Evolutionary conservation across 176 grass and related monocot species (phyloP).

Genomic region (Eragrostis curvula): DNA sequence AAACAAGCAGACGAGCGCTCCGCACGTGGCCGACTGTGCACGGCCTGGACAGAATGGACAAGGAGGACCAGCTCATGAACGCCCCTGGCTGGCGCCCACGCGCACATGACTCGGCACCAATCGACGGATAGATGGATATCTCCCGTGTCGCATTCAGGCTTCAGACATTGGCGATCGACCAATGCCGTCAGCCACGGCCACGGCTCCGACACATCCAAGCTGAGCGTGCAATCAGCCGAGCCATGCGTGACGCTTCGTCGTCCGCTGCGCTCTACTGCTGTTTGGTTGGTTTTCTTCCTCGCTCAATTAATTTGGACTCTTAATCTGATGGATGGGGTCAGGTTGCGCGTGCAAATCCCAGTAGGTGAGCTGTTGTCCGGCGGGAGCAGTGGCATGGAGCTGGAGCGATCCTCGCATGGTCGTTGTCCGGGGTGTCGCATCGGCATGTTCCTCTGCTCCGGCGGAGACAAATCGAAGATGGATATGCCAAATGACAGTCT

Average conservation of each 20-base stretch:
- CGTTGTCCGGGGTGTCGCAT: conserved; percentile 13
- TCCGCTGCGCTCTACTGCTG: background rate
- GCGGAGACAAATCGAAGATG: conserved; percentile 32
- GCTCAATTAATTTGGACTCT: background rate
- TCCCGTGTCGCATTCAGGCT: background rate
- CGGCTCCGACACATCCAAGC: background rate
- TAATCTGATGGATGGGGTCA: background rate
- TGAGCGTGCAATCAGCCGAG: background rate
- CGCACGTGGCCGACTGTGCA: conserved; percentile 33
- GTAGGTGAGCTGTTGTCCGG: conserved; percentile 53
- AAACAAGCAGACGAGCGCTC: conserved; percentile 21
- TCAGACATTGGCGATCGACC: background rate
- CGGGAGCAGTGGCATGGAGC: conserved; percentile 18
- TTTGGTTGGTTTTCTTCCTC: background rate
- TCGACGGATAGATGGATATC: background rate
- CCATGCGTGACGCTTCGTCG: background rate
- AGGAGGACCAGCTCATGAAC: conserved; percentile 7
- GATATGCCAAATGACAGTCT: conserved; percentile 40
- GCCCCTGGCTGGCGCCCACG: background rate
- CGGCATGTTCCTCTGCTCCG: conserved; percentile 22
- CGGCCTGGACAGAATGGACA: background rate
- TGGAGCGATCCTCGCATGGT: conserved; percentile 11
- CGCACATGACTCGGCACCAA: conserved; percentile 12
- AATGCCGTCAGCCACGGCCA: background rate
- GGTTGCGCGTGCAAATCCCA: conserved; percentile 33